Evolutionary conservation across 495 filamentous ascomycete species (phyloP).

Genomic region (Penicillium chermesinum): DNA sequence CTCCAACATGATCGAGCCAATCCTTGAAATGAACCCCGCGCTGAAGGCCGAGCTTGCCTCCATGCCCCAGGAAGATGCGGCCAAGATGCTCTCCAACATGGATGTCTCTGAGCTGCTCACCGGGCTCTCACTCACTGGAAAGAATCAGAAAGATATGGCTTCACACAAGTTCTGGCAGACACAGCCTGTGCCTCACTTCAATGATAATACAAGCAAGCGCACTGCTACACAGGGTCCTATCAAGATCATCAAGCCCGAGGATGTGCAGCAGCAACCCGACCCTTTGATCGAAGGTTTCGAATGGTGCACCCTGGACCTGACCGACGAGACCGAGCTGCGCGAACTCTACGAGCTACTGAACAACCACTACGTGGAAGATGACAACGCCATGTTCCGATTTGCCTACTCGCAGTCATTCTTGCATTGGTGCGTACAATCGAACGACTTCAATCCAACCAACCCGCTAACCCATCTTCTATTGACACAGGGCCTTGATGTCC

Average conservation of each 20-base stretch:
- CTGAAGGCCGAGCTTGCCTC: slow-evolving; percentile 43
- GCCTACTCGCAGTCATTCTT: slow-evolving; percentile 86
- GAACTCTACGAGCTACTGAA: slow-evolving; percentile 86
- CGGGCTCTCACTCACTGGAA: slow-evolving; percentile 65
- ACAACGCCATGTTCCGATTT: slow-evolving; percentile 94
- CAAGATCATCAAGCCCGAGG: slow-evolving; percentile 66
- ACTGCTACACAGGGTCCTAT: slow-evolving; percentile 54
- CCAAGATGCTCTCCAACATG: slow-evolving; percentile 65
- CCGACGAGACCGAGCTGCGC: slow-evolving; percentile 69
- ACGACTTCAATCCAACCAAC: no score
- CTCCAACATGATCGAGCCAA: slow-evolving; percentile 36
- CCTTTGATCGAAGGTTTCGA: slow-evolving; percentile 73
- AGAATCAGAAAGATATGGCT: slow-evolving; percentile 93
- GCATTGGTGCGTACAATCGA: slow-evolving; percentile 61
- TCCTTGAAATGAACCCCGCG: slow-evolving; percentile 48
- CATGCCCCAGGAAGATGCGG: slow-evolving; percentile 43
- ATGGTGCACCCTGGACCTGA: slow-evolving; percentile 89
- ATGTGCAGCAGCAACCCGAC: slow-evolving; percentile 64
- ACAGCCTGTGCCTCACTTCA: slow-evolving; percentile 87
- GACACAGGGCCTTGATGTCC: slow-evolving; percentile 77
- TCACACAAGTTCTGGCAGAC: slow-evolving; percentile 98
- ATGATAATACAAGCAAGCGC: slow-evolving; percentile 38
- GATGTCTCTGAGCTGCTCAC: slow-evolving; percentile 77
- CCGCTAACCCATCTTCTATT: slow-evolving; percentile 18
- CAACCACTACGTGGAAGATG: slow-evolving; percentile 94